A percentile compares a stretch with the other conserved stretches of the same genome.
Conservation (phyloP, 2,329 filamentous ascomycete genomes). For the Endocalyx cinctus region DNA sequence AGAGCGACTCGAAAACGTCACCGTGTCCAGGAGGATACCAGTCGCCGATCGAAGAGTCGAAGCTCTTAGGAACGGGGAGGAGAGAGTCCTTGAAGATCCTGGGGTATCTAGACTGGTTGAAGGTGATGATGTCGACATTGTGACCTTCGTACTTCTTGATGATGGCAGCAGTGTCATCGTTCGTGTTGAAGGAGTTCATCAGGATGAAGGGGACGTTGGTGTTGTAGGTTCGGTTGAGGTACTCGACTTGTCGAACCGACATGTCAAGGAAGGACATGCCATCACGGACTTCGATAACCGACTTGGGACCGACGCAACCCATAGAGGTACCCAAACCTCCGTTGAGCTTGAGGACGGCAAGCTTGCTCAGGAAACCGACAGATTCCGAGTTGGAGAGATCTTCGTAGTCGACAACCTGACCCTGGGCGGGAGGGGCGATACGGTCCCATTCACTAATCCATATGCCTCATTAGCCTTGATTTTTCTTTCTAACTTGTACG, state of each 20-base stretch:
- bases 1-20: constrained; percentile 98
- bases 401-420: constrained; percentile 93
- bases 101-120: constrained; percentile 99
- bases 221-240: constrained; percentile 95
- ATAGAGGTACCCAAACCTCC: constrained; percentile 99
- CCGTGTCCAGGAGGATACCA: constrained; percentile 99
- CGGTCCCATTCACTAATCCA: constrained; percentile 81
- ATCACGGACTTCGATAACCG: constrained; percentile 97
- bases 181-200: constrained; percentile 99
- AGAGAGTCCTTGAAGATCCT: constrained; percentile 98
- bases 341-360: constrained; percentile 98
- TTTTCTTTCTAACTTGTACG: constrained; percentile 1
- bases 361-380: constrained; percentile 91
- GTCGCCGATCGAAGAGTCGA: constrained; percentile 82
- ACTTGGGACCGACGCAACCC: constrained; percentile 99
- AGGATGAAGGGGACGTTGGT: constrained; percentile 97
- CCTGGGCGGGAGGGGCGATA: constrained; percentile 86
- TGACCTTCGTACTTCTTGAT: constrained; percentile 99
- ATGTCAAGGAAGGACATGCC: constrained; percentile 99
- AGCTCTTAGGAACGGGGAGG: constrained; percentile 87
- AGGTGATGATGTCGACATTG: constrained; percentile 98
- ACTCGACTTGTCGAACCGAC: constrained; percentile 97
- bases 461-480: constrained; percentile 16
- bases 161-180: constrained; percentile 95
- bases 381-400: constrained; percentile 85